Evolutionary conservation across 2,329 filamentous ascomycete genomes (phyloP).

Genomic region (Basipetospora chlamydospora): DNA sequence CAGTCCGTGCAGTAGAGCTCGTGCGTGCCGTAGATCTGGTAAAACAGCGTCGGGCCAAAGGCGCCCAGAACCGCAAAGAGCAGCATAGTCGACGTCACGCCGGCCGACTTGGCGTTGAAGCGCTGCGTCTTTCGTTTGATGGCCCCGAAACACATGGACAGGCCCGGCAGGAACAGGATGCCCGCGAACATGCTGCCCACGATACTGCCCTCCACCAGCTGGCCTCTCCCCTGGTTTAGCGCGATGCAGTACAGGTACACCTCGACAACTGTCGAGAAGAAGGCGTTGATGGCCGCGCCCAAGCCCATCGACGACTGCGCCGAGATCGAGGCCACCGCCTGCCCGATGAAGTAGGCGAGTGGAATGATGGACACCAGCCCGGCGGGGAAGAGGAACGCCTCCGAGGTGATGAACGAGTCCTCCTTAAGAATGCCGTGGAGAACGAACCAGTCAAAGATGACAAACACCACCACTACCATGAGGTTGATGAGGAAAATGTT

Average conservation of each 20-base stretch:
- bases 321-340: slow-evolving; percentile 95
- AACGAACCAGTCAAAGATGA: slow-evolving; percentile 84
- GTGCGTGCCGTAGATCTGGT: slow-evolving; percentile 96
- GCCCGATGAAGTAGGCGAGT: slow-evolving; percentile 93
- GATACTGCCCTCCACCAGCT: slow-evolving; percentile 89
- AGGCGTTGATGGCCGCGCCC: slow-evolving; percentile 91
- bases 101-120: slow-evolving; percentile 92
- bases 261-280: slow-evolving; percentile 95
- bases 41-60: slow-evolving; percentile 92
- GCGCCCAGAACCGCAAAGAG: slow-evolving; percentile 91
- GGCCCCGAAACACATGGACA: slow-evolving; percentile 98
- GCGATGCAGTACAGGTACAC: slow-evolving; percentile 96
- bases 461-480: slow-evolving; percentile 82
- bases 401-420: slow-evolving; percentile 60
- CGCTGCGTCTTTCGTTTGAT: slow-evolving; percentile 96
- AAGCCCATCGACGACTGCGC: slow-evolving; percentile 98
- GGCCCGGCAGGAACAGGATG: slow-evolving; percentile 80
- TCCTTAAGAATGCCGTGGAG: slow-evolving; percentile 55
- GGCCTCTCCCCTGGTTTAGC: slow-evolving; percentile 78
- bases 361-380: slow-evolving; percentile 88
- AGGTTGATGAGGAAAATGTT: slow-evolving; percentile 99
- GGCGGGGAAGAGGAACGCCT: slow-evolving; percentile 73
- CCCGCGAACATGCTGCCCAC: slow-evolving; percentile 97
- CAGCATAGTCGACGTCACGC: slow-evolving; percentile 95
- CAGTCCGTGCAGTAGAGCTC: slow-evolving; percentile 74